Evolutionary conservation across 768 basidiomycete species (phyloP).

Genomic region (Phanerochaete carnosa): DNA sequence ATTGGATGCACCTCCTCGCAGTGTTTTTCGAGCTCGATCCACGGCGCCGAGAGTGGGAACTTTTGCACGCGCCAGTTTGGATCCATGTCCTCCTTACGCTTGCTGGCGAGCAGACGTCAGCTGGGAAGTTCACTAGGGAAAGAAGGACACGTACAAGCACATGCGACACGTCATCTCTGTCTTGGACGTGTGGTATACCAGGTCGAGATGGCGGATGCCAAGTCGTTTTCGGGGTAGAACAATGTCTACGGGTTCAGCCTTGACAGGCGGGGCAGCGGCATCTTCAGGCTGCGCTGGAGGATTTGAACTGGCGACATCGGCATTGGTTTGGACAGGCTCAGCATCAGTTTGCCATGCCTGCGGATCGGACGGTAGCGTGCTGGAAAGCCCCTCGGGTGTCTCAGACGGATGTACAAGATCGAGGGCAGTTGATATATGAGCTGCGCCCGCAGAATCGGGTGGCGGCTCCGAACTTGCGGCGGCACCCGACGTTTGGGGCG

Average conservation of each 20-base stretch:
- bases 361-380: neutral
- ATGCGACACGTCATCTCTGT: slow-evolving; percentile 13
- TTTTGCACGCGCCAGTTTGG: neutral
- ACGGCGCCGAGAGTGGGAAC: slow-evolving; percentile 9
- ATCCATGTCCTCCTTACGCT: neutral
- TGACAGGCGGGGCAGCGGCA: neutral
- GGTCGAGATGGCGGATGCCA: slow-evolving; percentile 14
- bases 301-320: neutral
- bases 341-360: neutral
- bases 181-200: slow-evolving; percentile 14
- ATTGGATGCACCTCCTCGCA: slow-evolving; percentile 17
- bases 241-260: neutral
- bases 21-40: slow-evolving; percentile 16
- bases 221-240: neutral
- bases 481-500: neutral
- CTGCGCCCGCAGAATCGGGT: too few relatives aligned
- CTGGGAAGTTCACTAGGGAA: neutral
- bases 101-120: neutral
- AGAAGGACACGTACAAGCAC: slow-evolving; percentile 16
- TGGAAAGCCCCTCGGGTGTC: neutral
- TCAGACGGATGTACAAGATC: neutral
- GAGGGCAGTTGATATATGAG: too few relatives aligned
- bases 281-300: neutral
- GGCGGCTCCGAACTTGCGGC: neutral
- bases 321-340: neutral